phyloP scores from a whole-genome alignment of 352 stramenopile species.

The Aphanomyces cochlioides region DNA sequence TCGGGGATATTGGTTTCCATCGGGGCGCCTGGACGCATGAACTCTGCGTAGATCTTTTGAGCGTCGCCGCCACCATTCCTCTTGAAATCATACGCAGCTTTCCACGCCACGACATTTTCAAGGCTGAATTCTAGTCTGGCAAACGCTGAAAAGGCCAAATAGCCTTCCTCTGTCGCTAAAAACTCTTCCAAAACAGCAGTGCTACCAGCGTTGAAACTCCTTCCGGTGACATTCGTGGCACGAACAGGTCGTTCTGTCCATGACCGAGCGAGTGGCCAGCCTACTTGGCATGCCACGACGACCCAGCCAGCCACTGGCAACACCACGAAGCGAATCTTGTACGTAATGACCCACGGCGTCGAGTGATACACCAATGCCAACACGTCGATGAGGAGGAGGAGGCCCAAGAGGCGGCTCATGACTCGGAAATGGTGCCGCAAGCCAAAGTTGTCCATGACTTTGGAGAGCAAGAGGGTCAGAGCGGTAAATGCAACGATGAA shows the following conservation, averaged over 20 bases:
- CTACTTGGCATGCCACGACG: not conserved
- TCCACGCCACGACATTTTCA: slow-evolving; percentile 23
- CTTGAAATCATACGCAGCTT: slow-evolving; percentile 6
- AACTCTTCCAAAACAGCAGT: not conserved
- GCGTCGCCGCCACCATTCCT: not conserved
- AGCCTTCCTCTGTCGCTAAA: slow-evolving; percentile 8
- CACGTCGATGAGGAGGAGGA: not conserved
- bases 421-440: not conserved
- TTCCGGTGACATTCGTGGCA: not conserved
- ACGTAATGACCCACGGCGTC: not conserved
- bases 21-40: not conserved
- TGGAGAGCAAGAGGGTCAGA: not conserved
- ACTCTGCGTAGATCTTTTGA: slow-evolving; percentile 16
- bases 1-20: slow-evolving; percentile 21
- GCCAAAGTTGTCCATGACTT: slow-evolving; percentile 25
- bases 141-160: slow-evolving; percentile 9
- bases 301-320: not conserved
- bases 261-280: not conserved
- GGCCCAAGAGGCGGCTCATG: slow-evolving; percentile 9
- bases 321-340: not conserved
- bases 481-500: slow-evolving; percentile 11
- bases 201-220: not conserved
- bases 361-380: not conserved
- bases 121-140: slow-evolving; percentile 12
- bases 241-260: not conserved